Conservation (phyloP, 2,329 filamentous ascomycete genomes). For the Beauveria asiatica region DNA sequence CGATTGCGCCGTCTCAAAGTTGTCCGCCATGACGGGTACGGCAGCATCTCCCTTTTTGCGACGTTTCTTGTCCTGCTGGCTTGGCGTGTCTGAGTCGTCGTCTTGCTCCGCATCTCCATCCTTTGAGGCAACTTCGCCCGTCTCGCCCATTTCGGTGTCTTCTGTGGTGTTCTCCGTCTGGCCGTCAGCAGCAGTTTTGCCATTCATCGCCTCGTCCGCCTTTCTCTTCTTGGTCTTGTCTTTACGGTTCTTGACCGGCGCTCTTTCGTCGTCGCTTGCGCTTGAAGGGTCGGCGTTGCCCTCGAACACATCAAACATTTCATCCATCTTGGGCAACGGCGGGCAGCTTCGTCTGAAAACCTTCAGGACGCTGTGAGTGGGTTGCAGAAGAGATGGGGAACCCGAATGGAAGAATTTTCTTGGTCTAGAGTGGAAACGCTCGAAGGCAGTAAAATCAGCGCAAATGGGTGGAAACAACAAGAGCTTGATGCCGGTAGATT, state of each 20-base stretch:
- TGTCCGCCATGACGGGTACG: conserved; percentile 74
- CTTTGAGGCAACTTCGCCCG: conserved; percentile 29
- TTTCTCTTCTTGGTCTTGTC: conserved; percentile 78
- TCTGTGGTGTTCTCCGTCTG: not conserved
- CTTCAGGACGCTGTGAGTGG: not conserved
- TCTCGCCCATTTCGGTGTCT: conserved; percentile 38
- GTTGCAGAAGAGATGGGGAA: not conserved
- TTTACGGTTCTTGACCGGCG: conserved; percentile 39
- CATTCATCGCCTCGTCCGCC: conserved; percentile 70
- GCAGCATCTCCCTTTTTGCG: conserved; percentile 58
- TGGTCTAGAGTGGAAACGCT: not conserved
- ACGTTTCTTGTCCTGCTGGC: conserved; percentile 52
- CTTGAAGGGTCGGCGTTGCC: conserved; percentile 40
- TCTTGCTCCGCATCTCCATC: conserved; percentile 26
- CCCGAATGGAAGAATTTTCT: not conserved
- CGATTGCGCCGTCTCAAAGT: conserved; percentile 90
- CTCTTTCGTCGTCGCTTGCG: conserved; percentile 35
- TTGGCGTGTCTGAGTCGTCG: conserved; percentile 35
- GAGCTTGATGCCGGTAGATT: not conserved
- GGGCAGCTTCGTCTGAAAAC: not conserved
- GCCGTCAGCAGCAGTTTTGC: conserved; percentile 23
- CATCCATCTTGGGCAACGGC: conserved; percentile 49
- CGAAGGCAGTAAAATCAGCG: not conserved
- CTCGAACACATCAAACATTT: conserved; percentile 77
- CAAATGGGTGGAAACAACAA: not conserved